Percentiles rank a stretch among this genome's conserved stretches.
These are phyloP conservation scores for Cadophora luteo-olivacea DNA, from an alignment of 2,329 filamentous ascomycete species.

Conservation along the genomic window DNA sequence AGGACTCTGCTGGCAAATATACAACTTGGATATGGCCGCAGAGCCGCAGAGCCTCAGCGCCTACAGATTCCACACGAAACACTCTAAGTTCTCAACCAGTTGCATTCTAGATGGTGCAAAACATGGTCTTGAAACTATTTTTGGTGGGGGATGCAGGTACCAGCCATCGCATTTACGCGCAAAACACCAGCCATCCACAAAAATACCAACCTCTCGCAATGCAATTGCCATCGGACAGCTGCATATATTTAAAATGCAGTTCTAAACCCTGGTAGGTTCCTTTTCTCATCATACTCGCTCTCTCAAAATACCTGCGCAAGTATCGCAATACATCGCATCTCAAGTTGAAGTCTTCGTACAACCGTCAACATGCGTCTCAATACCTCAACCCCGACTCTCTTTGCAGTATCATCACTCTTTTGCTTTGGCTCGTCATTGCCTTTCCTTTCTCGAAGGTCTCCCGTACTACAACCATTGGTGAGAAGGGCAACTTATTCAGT, in stretches of 20 bases:
- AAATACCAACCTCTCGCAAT: conserved; percentile 38
- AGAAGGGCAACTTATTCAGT: conserved; percentile 44
- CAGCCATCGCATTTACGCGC: conserved; percentile 33
- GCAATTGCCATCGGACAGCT: conserved; percentile 25
- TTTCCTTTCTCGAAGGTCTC: conserved; percentile 30
- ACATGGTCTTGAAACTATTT: conserved; percentile 7
- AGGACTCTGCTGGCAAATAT: not conserved
- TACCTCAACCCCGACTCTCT: conserved; percentile 33
- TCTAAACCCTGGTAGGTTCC: conserved; percentile 27
- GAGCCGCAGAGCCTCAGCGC: conserved; percentile 3
- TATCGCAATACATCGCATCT: conserved; percentile 22
- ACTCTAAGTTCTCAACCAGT: not conserved
- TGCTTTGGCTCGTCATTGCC: conserved; percentile 37
- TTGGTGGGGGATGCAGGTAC: conserved; percentile 24
- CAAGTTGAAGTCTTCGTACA: conserved; percentile 15
- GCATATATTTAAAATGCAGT: conserved; percentile 35
- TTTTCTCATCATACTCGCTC: conserved; percentile 29
- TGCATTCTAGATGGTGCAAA: conserved; percentile 2
- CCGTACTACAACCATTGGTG: conserved; percentile 27
- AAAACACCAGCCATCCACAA: conserved; percentile 37
- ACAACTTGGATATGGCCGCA: not conserved
- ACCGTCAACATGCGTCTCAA: conserved; percentile 39
- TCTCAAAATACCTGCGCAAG: conserved; percentile 22
- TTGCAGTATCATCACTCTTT: conserved; percentile 40
- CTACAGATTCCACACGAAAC: not conserved